phyloP scores from a whole-genome alignment of 306 rosid species.

The Ormosia semicastrata region DNA sequence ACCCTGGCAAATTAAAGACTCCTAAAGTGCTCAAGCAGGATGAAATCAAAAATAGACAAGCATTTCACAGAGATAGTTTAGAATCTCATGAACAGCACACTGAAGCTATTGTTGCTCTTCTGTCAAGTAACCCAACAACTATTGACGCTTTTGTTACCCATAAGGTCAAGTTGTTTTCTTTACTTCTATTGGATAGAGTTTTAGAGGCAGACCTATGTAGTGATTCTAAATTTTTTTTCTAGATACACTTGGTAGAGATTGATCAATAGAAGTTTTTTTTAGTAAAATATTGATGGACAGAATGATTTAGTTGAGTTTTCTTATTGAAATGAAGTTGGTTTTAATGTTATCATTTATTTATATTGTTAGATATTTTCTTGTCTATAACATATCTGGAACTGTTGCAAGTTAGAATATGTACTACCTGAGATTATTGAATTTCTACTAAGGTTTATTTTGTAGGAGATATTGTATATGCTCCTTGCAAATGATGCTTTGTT shows the following conservation, averaged over 20 bases:
- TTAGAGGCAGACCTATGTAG: neutral
- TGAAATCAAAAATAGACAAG: slow-evolving; percentile 32
- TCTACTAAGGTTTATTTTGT: neutral
- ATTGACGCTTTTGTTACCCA: slow-evolving; percentile 42
- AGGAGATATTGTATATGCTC: neutral
- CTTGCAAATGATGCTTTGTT: neutral
- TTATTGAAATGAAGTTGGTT: slow-evolving; percentile 14
- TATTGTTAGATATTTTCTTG: neutral
- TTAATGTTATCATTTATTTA: neutral
- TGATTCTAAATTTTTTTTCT: neutral
- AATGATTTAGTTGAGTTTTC: neutral
- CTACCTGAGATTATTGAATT: neutral
- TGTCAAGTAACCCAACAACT: slow-evolving; percentile 38
- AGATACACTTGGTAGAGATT: neutral
- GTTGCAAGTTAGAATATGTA: neutral
- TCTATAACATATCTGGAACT: neutral
- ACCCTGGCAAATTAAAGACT: slow-evolving; percentile 46
- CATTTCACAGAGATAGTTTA: slow-evolving; percentile 31
- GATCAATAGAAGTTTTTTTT: neutral
- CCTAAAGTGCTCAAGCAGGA: slow-evolving; percentile 42
- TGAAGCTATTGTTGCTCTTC: slow-evolving; percentile 37
- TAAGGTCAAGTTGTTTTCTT: slow-evolving; percentile 46
- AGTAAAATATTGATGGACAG: neutral
- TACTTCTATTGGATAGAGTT: slow-evolving; percentile 14
- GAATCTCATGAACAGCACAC: slow-evolving; percentile 32